These are phyloP conservation scores for Populus hybrid DNA, from an alignment of 441 rosid genomes.

Conservation along the genomic window DNA sequence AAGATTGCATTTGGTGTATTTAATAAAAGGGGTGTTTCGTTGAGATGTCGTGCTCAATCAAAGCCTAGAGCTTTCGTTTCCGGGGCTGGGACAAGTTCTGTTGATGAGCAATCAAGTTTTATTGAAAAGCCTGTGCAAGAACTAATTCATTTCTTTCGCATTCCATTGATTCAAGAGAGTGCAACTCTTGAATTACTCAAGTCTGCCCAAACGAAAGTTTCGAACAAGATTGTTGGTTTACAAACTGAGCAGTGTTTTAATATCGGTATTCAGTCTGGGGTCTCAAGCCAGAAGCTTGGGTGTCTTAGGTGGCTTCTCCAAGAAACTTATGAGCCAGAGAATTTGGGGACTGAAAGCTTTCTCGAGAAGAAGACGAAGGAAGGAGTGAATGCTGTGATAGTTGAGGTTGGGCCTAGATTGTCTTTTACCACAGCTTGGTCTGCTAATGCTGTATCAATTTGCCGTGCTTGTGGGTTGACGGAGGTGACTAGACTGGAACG, in stretches of 20 bases:
- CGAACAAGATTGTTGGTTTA: constrained; percentile 66
- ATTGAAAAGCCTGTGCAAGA: constrained; percentile 46
- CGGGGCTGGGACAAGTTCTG: constrained; percentile 28
- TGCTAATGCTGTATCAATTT: constrained; percentile 84
- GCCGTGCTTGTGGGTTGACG: constrained; percentile 71
- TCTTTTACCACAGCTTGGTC: constrained; percentile 99
- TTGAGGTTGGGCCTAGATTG: constrained; percentile 90
- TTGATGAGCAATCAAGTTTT: constrained; percentile 42
- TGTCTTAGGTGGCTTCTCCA: constrained; percentile 83
- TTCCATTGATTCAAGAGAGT: constrained; percentile 77
- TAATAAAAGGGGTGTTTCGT: constrained; percentile 30
- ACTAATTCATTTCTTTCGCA: constrained; percentile 70
- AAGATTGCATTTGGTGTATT: constrained; percentile 18
- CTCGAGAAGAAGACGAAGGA: constrained; percentile 71
- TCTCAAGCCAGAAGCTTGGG: constrained; percentile 47
- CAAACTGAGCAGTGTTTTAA: constrained; percentile 87
- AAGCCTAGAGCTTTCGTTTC: constrained; percentile 50
- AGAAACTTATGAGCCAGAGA: constrained; percentile 93
- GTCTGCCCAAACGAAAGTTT: constrained; percentile 57
- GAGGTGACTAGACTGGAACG: constrained; percentile 84
- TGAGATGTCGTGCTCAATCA: constrained; percentile 50
- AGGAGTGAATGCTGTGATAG: constrained; percentile 50
- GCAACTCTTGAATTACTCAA: constrained; percentile 65
- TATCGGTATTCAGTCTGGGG: constrained; percentile 48
- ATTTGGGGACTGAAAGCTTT: constrained; percentile 69